These are phyloP conservation scores for Phytophthora crassamura DNA, from an alignment of 352 stramenopile genomes.

Conservation along the genomic window DNA sequence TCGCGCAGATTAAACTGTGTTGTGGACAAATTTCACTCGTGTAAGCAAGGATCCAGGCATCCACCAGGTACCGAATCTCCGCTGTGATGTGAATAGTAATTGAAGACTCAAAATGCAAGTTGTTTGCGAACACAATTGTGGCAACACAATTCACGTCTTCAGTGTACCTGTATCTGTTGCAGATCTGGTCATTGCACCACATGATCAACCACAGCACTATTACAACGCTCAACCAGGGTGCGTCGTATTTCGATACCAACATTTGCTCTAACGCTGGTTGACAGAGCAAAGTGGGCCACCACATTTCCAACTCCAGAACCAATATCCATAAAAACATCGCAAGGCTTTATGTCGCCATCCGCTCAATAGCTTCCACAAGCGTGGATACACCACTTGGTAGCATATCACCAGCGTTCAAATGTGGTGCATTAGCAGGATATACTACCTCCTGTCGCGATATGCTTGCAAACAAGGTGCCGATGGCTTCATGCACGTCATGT, in stretches of 20 bases:
- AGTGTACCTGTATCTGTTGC: background rate
- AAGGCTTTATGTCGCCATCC: background rate
- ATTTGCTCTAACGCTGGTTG: background rate
- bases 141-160: background rate
- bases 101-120: constrained; percentile 5
- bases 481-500: too few species aligned
- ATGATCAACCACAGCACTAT: background rate
- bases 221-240: background rate
- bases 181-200: background rate
- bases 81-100: background rate
- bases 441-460: too few species aligned
- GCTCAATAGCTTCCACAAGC: background rate
- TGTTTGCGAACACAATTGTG: constrained; percentile 8
- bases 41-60: background rate
- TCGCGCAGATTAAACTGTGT: too few species aligned
- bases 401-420: constrained; percentile 1
- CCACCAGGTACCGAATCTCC: background rate
- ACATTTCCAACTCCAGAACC: constrained; percentile 1
- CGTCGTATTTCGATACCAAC: background rate
- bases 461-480: too few species aligned
- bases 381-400: background rate
- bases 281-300: background rate
- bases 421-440: too few species aligned
- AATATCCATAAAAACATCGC: constrained; percentile 3
- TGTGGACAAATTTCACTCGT: background rate